phyloP scores from a whole-genome alignment of 805 yeast genomes.

The Lachancea dasiensis region DNA sequence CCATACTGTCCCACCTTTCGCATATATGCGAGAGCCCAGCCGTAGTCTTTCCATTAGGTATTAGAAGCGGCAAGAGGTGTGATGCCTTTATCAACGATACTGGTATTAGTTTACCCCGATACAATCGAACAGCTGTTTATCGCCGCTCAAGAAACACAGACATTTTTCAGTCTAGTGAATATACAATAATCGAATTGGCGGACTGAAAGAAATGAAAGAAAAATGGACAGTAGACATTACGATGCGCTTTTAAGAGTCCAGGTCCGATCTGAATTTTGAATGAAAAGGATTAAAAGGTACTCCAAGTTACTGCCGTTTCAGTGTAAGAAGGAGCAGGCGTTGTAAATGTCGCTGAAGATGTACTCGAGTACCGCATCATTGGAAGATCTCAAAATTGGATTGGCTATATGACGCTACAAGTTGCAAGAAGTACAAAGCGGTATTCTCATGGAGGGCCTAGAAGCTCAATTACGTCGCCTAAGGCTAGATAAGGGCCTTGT shows the following conservation, averaged over 20 bases:
- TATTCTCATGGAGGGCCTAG: conserved; percentile 6
- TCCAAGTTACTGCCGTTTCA: no score
- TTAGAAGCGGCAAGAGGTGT: no score
- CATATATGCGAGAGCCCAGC: background rate
- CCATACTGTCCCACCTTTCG: background rate
- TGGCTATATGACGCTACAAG: background rate
- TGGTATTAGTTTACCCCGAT: no score
- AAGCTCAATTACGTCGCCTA: conserved; percentile 7
- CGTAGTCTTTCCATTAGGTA: background rate
- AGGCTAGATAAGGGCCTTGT: conserved; percentile 19
- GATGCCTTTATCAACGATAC: no score
- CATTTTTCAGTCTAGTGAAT: conserved; percentile 20
- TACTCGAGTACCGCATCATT: background rate
- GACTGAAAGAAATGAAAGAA: conserved; percentile 32
- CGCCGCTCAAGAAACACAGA: background rate
- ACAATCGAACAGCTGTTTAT: no score
- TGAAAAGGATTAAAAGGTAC: no score
- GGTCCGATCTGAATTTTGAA: no score
- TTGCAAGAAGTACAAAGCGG: background rate
- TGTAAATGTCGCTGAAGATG: no score
- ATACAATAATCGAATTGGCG: conserved; percentile 33
- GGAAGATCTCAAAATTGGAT: background rate
- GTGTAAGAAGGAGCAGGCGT: no score
- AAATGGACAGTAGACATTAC: background rate
- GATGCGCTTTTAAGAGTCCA: no score